Evolutionary conservation across 345 rosid species (phyloP).

Genomic region (Eucalyptus globulus): DNA sequence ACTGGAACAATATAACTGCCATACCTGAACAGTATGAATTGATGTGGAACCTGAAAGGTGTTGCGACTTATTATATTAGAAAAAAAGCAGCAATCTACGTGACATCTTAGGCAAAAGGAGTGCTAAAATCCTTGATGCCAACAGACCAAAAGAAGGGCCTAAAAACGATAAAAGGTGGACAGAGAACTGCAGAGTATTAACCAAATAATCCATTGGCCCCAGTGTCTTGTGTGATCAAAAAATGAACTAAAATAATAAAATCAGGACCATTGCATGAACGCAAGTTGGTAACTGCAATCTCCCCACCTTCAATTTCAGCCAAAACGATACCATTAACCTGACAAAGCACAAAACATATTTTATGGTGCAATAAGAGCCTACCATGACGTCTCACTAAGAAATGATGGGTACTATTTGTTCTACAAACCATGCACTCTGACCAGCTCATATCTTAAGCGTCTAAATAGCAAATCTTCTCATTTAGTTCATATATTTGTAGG

Average conservation of each 20-base stretch:
- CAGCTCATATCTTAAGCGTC: neutral
- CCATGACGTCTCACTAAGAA: neutral
- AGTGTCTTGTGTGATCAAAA: slow-evolving; percentile 3
- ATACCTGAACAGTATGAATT: slow-evolving; percentile 30
- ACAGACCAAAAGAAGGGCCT: neutral
- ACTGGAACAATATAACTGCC: neutral
- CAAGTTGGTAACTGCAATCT: slow-evolving; percentile 49
- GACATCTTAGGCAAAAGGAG: accelerated
- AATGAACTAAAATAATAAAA: slow-evolving; percentile 33
- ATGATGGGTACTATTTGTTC: neutral
- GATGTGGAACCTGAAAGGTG: slow-evolving; percentile 13
- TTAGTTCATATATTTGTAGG: neutral
- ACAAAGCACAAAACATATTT: neutral
- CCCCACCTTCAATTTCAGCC: slow-evolving; percentile 48
- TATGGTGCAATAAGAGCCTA: neutral
- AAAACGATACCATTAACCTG: slow-evolving; percentile 50
- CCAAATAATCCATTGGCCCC: neutral
- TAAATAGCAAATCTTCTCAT: neutral
- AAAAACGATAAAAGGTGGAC: neutral
- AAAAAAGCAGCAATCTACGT: neutral
- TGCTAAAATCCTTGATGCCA: neutral
- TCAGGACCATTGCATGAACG: slow-evolving; percentile 48
- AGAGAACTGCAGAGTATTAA: neutral
- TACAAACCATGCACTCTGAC: neutral
- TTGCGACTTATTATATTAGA: neutral